Evolutionary conservation across 2,329 filamentous ascomycete genomes (phyloP), one percentile per base, ranked within the genome.

Genomic region (Geosmithia flava): DNA sequence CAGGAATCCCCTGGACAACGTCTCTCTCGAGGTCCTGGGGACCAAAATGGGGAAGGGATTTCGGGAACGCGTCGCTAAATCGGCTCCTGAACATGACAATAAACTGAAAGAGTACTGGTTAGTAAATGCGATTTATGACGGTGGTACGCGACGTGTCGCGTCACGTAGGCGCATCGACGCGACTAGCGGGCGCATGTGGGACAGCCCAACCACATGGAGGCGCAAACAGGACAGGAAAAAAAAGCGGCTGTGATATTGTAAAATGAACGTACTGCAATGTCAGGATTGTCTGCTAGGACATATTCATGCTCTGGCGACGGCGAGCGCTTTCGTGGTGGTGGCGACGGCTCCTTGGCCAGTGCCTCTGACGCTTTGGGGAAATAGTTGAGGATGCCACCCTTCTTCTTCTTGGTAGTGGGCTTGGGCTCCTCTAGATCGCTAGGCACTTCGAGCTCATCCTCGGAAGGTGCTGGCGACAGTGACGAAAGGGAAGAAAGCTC

Each of bases 51-150:
- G 87, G 76, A 37, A 95, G 75, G 30, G 88, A 93, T 65, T 89
- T 85, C 45, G 90, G 85, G 56, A 98, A 93, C 51, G 81, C 85
- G 51, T 95, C 89, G 67, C 78, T 82, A 67, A 98, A 97, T 60
- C 93, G 87, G 66, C 86, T 85, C 64, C 91, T 82, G 68, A 97
- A 98, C 87, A 95, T 96, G 56, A 97, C 88, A 66, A 98, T 87
- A 68, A 98, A 96, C 88, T 96, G 55, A 56, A 56, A 13, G 33
- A 6, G 59, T 59, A 29, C 19, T 20, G 40, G 58, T 66, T 61
- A 67, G 65, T 57, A 53, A 37, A 48, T 50, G 37, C 39, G 50
- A 52, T 49, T 50, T 51, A 58, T 58, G 54, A 56, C 56, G 55
- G 62, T 55, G 55, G 53, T 54, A 74, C 75, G 75, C 74, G 72